Base-by-base conservation (phyloP, 129 eudicot genomes). In the Cynara cardunculus region DNA sequence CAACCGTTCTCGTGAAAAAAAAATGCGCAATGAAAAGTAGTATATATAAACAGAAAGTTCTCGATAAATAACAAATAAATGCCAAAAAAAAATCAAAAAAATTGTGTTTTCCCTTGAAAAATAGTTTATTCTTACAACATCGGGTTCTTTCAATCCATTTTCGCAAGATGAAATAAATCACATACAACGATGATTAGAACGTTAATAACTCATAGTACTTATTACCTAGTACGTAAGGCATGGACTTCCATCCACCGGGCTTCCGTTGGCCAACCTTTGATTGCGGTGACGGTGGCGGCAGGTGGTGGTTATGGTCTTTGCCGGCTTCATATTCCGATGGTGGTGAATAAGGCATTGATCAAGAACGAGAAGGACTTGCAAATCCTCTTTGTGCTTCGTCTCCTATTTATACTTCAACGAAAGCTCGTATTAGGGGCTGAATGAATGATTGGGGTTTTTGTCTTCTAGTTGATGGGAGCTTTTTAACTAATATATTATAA, bases 221-320 rank as follows among this genome's bases (percentile, higher is more conserved):
- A 14, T 13, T 72, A 90, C 92, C 94, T 70, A 90, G 39, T 75
- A 90, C 74, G 66, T 49, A 90, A 4, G 91, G 90, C 90, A 90
- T 90, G 85, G 94, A 64, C 71, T 77, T 90, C 91, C 91, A 86
- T 49, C 94, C 94, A 25, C 94, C 91, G 10, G 89, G 91, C 82
- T 86, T 83, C 49, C 82, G 49, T 73, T 24, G 77, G 35, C 24
- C 10, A 35, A 35, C 19, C 28, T 73, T 34, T n/a, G 59, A 34
- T 18, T 72, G 56, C 4, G 49, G 49, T 7, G 77, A 24, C 11
- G 34, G 30, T 22, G 77, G 77, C 46, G 62, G 35, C 18, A 16
- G 26, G 32, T 68, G 65, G 77, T 39, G 64, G 31, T 41, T 27
- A 37, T 18, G 65, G 10, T 56, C 24, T 13, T 73, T 18, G 21